Percentiles rank a stretch among this genome's conserved stretches.
Conservation (phyloP, 1,284 basidiomycete genomes). For the Fomes fomentarius region DNA sequence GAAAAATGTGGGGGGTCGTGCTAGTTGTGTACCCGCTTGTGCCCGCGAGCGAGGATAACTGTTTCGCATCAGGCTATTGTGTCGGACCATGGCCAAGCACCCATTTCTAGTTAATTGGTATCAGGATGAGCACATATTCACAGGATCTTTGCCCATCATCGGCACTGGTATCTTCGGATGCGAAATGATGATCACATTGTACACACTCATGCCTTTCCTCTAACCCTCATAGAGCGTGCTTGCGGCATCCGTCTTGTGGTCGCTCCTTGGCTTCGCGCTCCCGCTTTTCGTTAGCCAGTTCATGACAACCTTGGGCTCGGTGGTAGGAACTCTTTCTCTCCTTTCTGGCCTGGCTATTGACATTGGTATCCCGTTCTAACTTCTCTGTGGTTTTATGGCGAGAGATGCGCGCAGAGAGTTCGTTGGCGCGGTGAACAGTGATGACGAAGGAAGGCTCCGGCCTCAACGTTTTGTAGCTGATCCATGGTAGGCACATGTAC, state of each 20-base stretch:
- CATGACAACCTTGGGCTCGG: conserved; percentile 66
- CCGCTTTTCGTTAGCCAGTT: conserved; percentile 74
- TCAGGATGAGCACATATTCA: conserved; percentile 60
- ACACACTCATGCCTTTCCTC: conserved; percentile 44
- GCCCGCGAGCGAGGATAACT: too few relatives aligned
- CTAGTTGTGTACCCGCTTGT: too few relatives aligned
- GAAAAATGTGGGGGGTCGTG: too few relatives aligned
- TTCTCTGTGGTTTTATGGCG: conserved; percentile 64
- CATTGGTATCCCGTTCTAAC: conserved; percentile 66
- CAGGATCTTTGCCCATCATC: conserved; percentile 77
- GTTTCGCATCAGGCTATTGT: too few relatives aligned
- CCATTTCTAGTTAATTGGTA: conserved; percentile 55
- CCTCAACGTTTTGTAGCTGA: too few relatives aligned
- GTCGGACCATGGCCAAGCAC: too few relatives aligned
- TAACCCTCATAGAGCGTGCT: conserved; percentile 72
- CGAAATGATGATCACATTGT: conserved; percentile 64
- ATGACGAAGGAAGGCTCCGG: too few relatives aligned
- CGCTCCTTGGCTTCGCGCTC: conserved; percentile 71
- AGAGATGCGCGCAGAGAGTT: conserved; percentile 43
- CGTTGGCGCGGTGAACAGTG: conserved; percentile 37
- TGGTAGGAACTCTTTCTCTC: conserved; percentile 66
- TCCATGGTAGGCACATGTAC: too few relatives aligned
- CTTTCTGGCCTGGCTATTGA: conserved; percentile 47
- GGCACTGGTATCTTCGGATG: conserved; percentile 54
- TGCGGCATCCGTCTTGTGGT: conserved; percentile 72